phyloP scores from a whole-genome alignment of 2,329 filamentous ascomycete genomes.

The Monilinia polystroma region DNA sequence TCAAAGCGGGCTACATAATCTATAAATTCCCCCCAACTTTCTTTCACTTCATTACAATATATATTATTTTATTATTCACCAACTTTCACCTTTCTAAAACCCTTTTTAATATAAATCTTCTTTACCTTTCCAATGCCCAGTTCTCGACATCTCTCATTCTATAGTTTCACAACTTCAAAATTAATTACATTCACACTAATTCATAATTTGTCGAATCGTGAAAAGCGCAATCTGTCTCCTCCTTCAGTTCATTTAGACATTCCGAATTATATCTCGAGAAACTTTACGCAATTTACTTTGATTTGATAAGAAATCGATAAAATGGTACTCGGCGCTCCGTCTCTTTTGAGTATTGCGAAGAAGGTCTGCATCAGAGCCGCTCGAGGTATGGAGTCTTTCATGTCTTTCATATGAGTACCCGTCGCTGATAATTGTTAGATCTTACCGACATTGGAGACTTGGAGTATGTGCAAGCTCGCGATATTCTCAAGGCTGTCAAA shows the following conservation, averaged over 20 bases:
- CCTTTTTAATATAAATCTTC: not conserved
- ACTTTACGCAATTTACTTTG: not conserved
- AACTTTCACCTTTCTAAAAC: not conserved
- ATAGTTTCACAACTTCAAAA: not conserved
- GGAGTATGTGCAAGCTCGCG: constrained; percentile 62
- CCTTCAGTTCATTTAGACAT: not conserved
- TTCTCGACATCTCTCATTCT: not conserved
- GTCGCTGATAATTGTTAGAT: constrained; percentile 39
- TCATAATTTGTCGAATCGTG: not conserved
- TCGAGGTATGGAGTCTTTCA: constrained; percentile 35
- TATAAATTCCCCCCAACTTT: constrained; percentile 17
- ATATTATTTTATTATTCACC: not conserved
- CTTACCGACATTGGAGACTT: constrained; percentile 72
- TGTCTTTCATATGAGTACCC: constrained; percentile 16
- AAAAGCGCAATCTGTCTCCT: constrained; percentile 2
- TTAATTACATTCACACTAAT: not conserved
- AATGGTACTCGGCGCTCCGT: constrained; percentile 40
- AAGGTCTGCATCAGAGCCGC: constrained; percentile 54
- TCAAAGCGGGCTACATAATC: not conserved
- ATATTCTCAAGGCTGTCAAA: constrained; percentile 69
- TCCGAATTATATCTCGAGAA: not conserved
- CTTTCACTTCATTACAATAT: not conserved
- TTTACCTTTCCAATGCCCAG: not conserved
- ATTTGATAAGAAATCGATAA: not conserved
- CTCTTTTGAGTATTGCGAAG: constrained; percentile 53